Base-by-base conservation (phyloP, 1,284 basidiomycete species). In the Pyrrhoderma noxium region DNA sequence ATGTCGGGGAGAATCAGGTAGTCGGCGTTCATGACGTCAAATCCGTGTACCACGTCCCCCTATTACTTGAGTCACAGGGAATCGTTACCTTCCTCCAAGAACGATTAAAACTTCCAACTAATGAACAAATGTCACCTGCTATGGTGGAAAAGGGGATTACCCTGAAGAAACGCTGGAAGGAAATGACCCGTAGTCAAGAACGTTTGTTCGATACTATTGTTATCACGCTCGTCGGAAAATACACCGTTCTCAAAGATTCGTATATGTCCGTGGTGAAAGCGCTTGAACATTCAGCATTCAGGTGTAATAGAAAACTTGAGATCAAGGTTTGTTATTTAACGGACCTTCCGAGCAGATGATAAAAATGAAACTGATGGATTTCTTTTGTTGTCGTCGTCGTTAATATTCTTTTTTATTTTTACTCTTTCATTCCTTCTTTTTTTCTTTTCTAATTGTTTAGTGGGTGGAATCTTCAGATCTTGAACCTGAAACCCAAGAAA, bases 181-280 rank as follows among this genome's bases (percentile, higher is more conserved):
- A 86, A 23, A 72, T 99, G 61, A 98, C 93, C 13, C 73, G 82
- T 57, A 77, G 75, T 87, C 88, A 93, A 66, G 95, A 97, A 65
- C 84, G 93, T 35, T 72, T 92, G n/a, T 94, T 89, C 66, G 94
- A 98, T 61, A 78, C 79, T 21, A 93, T 97, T 37, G 82, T 82
- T 44, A 92, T 99, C 56, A 93, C 90, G 18, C 73, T 99, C 36
- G 93, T 99, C 18, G 95, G 95, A 47, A 99, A 99, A 70, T 99
- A 99, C 72, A 98, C 93, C 4, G 86, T 93, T 55, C 74, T 99
- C 47, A 90, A 95, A 67, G 95, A 99, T 68, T 97, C 93, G 35
- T 99, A 99, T 70, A 98, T 98, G 90, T 93, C 89, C 35, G 96
- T 99, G 49, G 87, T 87, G 64, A 99, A 99, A 73, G 83, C 96